Evolutionary conservation across 257 asterid genomes (phyloP).

Genomic region (Jacaranda mimosifolia): DNA sequence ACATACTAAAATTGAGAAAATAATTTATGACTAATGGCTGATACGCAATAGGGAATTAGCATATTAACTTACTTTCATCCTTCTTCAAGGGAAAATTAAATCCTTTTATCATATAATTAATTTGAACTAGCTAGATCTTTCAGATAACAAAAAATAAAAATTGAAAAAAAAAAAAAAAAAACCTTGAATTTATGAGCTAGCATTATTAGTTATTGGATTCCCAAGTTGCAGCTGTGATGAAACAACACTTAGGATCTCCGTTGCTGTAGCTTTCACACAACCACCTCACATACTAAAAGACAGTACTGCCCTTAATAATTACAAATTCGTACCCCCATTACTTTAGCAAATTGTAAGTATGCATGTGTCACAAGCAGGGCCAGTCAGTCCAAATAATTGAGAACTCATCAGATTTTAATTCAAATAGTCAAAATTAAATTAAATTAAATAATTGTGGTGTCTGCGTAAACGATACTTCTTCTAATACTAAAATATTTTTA

Average conservation of each 20-base stretch:
- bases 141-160: not conserved
- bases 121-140: not conserved
- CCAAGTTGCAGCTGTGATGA: slow-evolving; percentile 38
- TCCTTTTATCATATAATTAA: not conserved
- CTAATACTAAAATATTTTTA: not conserved
- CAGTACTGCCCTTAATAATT: slow-evolving; percentile 8
- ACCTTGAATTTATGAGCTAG: not conserved
- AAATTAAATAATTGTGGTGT: slow-evolving; percentile 24
- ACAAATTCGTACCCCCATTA: slow-evolving; percentile 21
- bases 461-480: slow-evolving; percentile 40
- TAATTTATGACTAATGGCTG: too few relatives aligned
- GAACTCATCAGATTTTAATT: slow-evolving; percentile 22
- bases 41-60: too few relatives aligned
- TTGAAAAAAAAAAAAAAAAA: not conserved
- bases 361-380: slow-evolving; percentile 52
- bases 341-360: not conserved
- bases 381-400: slow-evolving; percentile 67
- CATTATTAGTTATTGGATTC: slow-evolving; percentile 31
- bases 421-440: slow-evolving; percentile 26
- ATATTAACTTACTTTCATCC: too few relatives aligned
- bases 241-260: slow-evolving; percentile 49
- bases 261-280: slow-evolving; percentile 59
- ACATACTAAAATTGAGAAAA: too few relatives aligned
- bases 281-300: slow-evolving; percentile 44
- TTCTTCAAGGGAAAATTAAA: too few relatives aligned